Conservation (phyloP, 805 yeast genomes). For the Zygosaccharomyces kombuchaensis region DNA sequence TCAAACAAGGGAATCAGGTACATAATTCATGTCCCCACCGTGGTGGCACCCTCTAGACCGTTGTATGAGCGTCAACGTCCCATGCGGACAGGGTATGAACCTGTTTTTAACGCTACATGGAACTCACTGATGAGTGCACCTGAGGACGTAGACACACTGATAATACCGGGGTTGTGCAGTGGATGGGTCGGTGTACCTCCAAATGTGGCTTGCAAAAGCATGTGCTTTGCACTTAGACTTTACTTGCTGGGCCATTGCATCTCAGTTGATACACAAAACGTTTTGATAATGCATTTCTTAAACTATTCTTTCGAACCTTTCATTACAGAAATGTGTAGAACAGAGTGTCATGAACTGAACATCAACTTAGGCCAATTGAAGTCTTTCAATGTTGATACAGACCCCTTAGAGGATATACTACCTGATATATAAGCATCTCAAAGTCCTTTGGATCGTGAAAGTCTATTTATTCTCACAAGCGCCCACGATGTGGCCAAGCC, state of each 20-base stretch:
- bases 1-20: conserved; percentile 16
- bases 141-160: conserved; percentile 20
- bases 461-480: conserved; percentile 11
- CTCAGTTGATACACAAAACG: conserved; percentile 22
- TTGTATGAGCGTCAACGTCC: conserved; percentile 16
- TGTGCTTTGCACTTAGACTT: conserved; percentile 29
- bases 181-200: conserved; percentile 35
- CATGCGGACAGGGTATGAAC: conserved; percentile 23
- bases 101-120: conserved; percentile 33
- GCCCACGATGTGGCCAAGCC: conserved; percentile 20
- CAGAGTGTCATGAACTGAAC: conserved; percentile 23
- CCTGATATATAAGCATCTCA: conserved; percentile 11
- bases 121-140: conserved; percentile 23
- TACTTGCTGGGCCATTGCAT: conserved; percentile 17
- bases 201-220: conserved; percentile 25
- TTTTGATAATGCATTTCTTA: conserved; percentile 28
- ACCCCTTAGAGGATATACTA: conserved; percentile 19
- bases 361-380: conserved; percentile 15
- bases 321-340: conserved; percentile 14
- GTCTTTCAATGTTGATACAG: conserved; percentile 18
- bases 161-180: conserved; percentile 33
- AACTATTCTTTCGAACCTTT: conserved; percentile 25
- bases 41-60: conserved; percentile 27
- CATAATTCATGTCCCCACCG: conserved; percentile 33
- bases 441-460: neutral